A percentile compares a stretch with the other conserved stretches of the same genome.
Conservation (phyloP, 305 asterid species). For the Fraxinus platypoda region DNA sequence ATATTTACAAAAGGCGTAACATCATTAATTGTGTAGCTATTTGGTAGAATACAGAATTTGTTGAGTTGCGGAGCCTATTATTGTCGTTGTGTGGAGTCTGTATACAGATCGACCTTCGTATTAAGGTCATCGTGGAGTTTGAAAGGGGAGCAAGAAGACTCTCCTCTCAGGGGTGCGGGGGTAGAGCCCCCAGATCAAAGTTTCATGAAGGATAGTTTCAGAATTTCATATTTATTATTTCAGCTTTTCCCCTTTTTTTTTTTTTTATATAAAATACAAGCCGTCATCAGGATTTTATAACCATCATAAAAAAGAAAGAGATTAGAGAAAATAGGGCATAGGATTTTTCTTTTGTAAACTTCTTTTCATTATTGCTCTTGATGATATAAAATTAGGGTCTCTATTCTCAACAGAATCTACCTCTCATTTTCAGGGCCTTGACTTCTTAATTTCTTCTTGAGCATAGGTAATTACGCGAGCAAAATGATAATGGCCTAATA, state of each 20-base stretch:
- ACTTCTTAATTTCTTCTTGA: not conserved
- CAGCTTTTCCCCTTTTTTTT: not conserved
- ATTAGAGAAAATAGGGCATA: not conserved
- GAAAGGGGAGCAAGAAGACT: not conserved
- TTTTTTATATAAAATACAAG: no score
- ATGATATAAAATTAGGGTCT: no score
- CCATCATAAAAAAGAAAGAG: not conserved
- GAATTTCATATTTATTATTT: no score
- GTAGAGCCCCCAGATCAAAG: not conserved
- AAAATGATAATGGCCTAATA: not conserved
- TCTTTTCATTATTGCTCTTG: not conserved
- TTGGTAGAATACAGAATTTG: not conserved
- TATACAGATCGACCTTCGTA: not conserved
- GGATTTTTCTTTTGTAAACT: not conserved
- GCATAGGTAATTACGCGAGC: not conserved
- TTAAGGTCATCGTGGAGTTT: not conserved
- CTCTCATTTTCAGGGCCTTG: not conserved
- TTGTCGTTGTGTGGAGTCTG: not conserved
- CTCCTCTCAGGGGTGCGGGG: not conserved
- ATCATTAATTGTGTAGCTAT: not conserved
- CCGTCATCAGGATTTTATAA: not conserved
- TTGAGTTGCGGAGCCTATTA: not conserved
- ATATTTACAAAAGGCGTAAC: not conserved
- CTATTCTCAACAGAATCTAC: no score
- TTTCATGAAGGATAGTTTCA: not conserved